Evolutionary conservation across 208 protist species (phyloP).

Genomic region (Acanthamoeba quina): DNA sequence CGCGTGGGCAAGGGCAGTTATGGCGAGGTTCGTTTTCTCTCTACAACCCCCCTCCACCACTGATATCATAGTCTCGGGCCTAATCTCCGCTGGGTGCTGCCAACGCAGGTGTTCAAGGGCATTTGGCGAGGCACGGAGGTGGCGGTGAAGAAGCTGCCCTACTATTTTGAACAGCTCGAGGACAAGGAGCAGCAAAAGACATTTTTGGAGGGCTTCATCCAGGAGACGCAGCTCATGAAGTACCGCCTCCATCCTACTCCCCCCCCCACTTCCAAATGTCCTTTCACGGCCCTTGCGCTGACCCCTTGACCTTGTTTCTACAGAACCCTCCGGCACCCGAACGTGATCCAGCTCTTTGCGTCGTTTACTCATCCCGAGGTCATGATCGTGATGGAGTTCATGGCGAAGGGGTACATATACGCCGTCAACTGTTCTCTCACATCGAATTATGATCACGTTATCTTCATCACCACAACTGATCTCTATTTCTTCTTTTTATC

Average conservation of each 20-base stretch:
- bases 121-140: conserved; percentile 72
- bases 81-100: too few relatives aligned
- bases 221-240: conserved; percentile 75
- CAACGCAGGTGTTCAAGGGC: conserved; percentile 42
- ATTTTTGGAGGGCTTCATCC: conserved; percentile 66
- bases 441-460: neutral
- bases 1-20: conserved; percentile 72
- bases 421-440: neutral
- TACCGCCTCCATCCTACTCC: neutral
- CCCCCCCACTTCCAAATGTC: too few relatives aligned
- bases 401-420: conserved; percentile 24
- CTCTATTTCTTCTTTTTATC: neutral
- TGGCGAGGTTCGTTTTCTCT: conserved; percentile 34
- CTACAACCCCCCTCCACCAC: neutral
- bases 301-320: neutral
- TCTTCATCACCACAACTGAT: neutral
- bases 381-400: conserved; percentile 72
- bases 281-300: too few relatives aligned
- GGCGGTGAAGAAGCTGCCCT: conserved; percentile 73
- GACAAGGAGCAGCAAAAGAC: conserved; percentile 62
- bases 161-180: conserved; percentile 73
- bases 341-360: conserved; percentile 67
- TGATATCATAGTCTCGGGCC: too few relatives aligned
- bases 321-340: conserved; percentile 49
- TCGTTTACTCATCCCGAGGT: conserved; percentile 69